These are phyloP conservation scores for Isabelozyma gotoi DNA, from an alignment of 805 yeast genomes.

Conservation along the genomic window DNA sequence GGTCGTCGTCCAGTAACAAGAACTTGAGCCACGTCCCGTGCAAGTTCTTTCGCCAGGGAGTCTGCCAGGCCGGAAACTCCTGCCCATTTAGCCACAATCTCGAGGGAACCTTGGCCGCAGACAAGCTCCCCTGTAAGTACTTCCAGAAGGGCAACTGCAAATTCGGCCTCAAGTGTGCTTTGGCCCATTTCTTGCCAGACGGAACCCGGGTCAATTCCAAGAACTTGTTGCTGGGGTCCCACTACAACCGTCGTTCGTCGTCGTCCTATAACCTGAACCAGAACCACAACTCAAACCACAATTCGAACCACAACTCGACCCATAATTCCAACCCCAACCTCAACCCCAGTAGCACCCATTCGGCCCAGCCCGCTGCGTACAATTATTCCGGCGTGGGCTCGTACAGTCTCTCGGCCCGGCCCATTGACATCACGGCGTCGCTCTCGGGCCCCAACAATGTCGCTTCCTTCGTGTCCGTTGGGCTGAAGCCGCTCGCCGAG, in stretches of 20 bases:
- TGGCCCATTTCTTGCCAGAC: slow-evolving; percentile 87
- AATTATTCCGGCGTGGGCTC: background rate
- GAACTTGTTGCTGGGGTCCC: slow-evolving; percentile 5
- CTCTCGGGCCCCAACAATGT: slow-evolving; percentile 6
- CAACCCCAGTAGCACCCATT: background rate
- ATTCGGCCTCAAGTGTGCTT: slow-evolving; percentile 91
- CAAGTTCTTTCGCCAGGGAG: slow-evolving; percentile 87
- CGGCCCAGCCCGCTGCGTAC: background rate
- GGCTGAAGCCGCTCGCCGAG: background rate
- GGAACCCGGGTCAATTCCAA: slow-evolving; percentile 74
- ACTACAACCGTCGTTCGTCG: background rate
- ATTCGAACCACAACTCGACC: background rate
- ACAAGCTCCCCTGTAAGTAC: slow-evolving; percentile 78
- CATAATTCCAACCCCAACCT: background rate
- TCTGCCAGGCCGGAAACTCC: slow-evolving; percentile 89
- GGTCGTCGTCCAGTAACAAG: slow-evolving; percentile 19
- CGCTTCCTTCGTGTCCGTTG: slow-evolving; percentile 9
- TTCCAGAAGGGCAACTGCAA: slow-evolving; percentile 96
- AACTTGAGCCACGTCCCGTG: slow-evolving; percentile 95
- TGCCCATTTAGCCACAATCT: slow-evolving; percentile 89
- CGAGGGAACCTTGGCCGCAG: slow-evolving; percentile 53
- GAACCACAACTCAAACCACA: background rate
- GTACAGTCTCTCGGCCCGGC: slow-evolving; percentile 7
- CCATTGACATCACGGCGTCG: slow-evolving; percentile 11
- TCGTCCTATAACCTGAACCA: background rate